Base-by-base conservation (phyloP, 306 rosid genomes). In the Cyclanthera cordifolia region DNA sequence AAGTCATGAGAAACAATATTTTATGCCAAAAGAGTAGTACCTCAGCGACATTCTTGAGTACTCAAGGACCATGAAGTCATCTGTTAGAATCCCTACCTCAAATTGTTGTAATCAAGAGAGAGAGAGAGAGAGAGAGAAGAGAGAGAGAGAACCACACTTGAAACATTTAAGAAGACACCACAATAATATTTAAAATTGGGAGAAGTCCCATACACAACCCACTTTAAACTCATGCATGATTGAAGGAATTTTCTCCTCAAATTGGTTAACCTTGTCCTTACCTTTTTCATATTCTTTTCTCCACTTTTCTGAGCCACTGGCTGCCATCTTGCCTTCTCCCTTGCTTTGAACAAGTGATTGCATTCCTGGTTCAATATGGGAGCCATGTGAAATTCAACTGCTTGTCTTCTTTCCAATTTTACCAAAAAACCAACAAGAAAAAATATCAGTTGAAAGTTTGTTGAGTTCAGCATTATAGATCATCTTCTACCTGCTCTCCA, bases 191-290 rank as follows among this genome's bases (percentile, higher is more conserved):
- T 53, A 2, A 55, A 24, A 0, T 24, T 27, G 1, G 37, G 32
- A 6, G 34, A 54, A 21, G 23, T 54, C 34, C 16, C 60, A 24
- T 16, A 52, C 14, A 56, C 52, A 56, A 28, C 12, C 5, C 65
- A 6, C 65, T 27, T 28, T 28, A 78, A 72, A 56, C 81, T 81
- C 74, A 83, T 85, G 79, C 84, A 85, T 82, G 96, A 79, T 84
- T 82, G 92, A 89, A 74, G 90, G 92, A 78, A 76, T 84, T 82
- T 79, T 80, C 49, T 83, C 84, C 67, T 77, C 82, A 81, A 81
- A 84, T 75, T 71, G 81, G 79, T 70, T 71, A 77, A 66, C n/a
- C 52, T 71, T 53, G 70, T 77, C 70, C 19, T 81, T 63, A 21
- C 54, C 72, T 80, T 83, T 79, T 79, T 75, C 87, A 83, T 82